Evolutionary conservation across 140 eudicot genomes (phyloP), one percentile per base, ranked within the genome.

Genomic region (Oenanthe javanica): DNA sequence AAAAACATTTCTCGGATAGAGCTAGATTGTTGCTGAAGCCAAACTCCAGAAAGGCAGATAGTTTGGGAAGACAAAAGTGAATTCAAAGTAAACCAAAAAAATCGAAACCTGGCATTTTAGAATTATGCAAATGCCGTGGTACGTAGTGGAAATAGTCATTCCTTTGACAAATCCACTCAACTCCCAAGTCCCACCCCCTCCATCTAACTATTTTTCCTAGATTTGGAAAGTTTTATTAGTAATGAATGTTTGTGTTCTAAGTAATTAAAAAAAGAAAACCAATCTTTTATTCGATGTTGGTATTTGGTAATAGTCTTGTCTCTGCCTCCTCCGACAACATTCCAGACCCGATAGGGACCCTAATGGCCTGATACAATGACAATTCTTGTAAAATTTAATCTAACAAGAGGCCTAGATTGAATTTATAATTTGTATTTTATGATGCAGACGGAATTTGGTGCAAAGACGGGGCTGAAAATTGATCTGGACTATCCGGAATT

Each of bases 261-360:
- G 27, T n/a, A n/a, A n/a, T n/a, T n/a, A n/a, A n/a, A n/a, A n/a
- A n/a, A n/a, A n/a, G n/a, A n/a, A n/a, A n/a, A n/a, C n/a, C n/a
- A n/a, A n/a, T n/a, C n/a, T n/a, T n/a, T n/a, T n/a, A n/a, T n/a
- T n/a, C n/a, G n/a, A n/a, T n/a, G n/a, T n/a, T n/a, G n/a, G n/a
- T n/a, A n/a, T n/a, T n/a, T n/a, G n/a, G n/a, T n/a, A n/a, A n/a
- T n/a, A n/a, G n/a, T n/a, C n/a, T n/a, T n/a, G n/a, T n/a, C n/a
- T n/a, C n/a, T n/a, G n/a, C n/a, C n/a, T n/a, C n/a, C n/a, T n/a
- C n/a, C n/a, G n/a, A n/a, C n/a, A 89, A 91, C 14, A 81, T 91
- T 55, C 94, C 94, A 38, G 97, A 87, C 81, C 97, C 89, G 61
- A 94, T 91, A 40, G 92, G 94, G 42, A 88, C 97, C n/a, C n/a